Conservation (phyloP, 75 land plant species). For the Sequoiadendron giganteum region DNA sequence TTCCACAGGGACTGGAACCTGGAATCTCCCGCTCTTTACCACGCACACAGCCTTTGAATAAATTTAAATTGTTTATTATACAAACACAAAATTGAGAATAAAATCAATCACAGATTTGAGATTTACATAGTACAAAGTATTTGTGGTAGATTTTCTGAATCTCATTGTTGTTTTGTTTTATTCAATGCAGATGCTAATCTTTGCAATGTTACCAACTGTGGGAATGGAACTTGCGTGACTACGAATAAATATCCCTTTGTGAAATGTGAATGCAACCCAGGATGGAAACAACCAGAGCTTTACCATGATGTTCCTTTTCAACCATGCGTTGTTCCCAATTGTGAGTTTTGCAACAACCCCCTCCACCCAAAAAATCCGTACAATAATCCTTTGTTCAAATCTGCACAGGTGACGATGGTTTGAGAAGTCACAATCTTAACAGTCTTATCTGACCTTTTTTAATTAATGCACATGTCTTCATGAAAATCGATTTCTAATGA, state of each 20-base stretch:
- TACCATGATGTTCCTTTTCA: background rate
- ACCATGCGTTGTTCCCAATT: constrained; percentile 2
- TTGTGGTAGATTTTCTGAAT: too few species aligned
- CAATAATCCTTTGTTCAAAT: background rate
- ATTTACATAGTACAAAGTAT: too few species aligned
- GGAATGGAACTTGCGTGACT: background rate
- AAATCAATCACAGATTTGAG: too few species aligned
- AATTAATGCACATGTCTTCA: background rate
- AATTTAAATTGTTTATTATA: too few species aligned
- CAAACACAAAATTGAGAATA: too few species aligned
- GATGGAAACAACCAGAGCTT: background rate
- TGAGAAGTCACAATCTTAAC: background rate
- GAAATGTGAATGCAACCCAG: background rate
- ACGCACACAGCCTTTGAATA: too few species aligned
- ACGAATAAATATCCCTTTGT: background rate
- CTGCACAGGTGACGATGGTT: background rate
- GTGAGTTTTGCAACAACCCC: background rate
- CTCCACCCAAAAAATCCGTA: background rate
- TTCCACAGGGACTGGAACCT: too few species aligned
- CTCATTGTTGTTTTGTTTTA: background rate
- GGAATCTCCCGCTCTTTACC: too few species aligned
- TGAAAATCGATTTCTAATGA: background rate
- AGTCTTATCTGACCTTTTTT: too few species aligned
- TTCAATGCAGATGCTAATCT: background rate
- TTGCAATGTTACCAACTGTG: background rate